Base-by-base conservation (phyloP, 169 alveolate genomes). In the Pseudocohnilembus persalinus region DNA sequence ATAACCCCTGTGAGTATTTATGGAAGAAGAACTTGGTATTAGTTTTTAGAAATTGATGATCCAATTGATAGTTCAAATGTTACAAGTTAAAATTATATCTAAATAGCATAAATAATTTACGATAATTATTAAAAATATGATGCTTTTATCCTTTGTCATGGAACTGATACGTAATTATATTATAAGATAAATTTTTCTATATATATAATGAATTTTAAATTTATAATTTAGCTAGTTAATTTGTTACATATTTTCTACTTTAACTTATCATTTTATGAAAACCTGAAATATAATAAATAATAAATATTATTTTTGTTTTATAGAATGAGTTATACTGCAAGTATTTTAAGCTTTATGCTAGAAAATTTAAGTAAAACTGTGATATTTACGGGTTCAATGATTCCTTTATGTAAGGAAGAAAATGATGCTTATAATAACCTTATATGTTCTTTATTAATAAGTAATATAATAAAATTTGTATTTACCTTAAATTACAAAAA, bases 311-410 rank as follows among this genome's bases (percentile, higher is more conserved):
- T 49, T 49, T 49, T 49, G 20, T 11, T 49, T 11, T 20, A 49
- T 49, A 49, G 68, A 20, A 94, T 97, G 98, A 97, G 98, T 32
- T 97, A 95, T 90, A 97, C 98, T 28, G 98, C 98, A 29, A 89
- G 97, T 15, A 97, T 97, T 29, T 87, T 97, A n/a, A 93, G 97
- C 25, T 96, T 96, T 84, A 95, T 96, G 97, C 90, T 97, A 1
- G 96, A 96, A 82, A 94, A 97, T 34, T 88, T 97, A n/a, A 91
- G 92, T 25, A 97, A 96, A 78, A 94, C 98, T 0, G 98, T 97
- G 20, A 88, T 96, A 26, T 75, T 97, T 11, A 97, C 99, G 29
- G 99, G 99, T n/a, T 83, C 95, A n/a, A 86, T 92, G 87, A 87
- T 93, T 29, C 96, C 97, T 11, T 79, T 91, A 31, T 72, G 88